Percentiles rank a stretch among this genome's conserved stretches.
phyloP scores from a whole-genome alignment of 148 eudicot species.

The Rhododendron vialii region DNA sequence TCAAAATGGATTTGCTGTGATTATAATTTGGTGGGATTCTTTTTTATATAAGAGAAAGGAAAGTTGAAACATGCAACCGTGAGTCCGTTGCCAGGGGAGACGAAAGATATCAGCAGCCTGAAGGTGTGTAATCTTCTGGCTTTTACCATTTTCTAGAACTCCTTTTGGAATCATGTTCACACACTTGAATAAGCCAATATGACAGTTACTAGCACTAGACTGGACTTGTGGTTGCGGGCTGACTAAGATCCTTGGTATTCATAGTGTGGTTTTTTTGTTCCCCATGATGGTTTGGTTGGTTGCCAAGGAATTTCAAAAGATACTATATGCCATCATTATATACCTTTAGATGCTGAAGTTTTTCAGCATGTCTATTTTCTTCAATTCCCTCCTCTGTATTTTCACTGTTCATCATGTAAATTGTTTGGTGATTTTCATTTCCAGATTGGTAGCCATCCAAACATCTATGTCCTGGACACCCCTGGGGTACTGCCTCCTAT shows the following conservation, averaged over 20 bases:
- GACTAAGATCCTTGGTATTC: neutral
- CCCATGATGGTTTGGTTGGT: neutral
- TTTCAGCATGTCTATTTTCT: neutral
- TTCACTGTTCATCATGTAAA: neutral
- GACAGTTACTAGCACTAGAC: neutral
- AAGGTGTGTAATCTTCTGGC: conserved; percentile 43
- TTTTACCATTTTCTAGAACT: neutral
- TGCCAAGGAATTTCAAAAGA: neutral
- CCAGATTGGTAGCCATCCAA: conserved; percentile 96
- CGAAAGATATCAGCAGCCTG: conserved; percentile 70
- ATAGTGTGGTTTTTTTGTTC: neutral
- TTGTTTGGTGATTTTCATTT: conserved; percentile 7
- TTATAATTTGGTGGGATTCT: neutral
- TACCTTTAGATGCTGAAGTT: neutral
- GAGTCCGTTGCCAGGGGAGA: neutral
- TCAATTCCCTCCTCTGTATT: neutral
- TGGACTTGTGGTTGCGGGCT: neutral
- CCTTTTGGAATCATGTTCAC: neutral
- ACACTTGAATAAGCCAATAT: neutral
- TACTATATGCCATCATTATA: neutral
- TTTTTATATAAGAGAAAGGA: conserved; percentile 59
- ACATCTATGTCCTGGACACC: conserved; percentile 74
- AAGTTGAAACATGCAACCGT: conserved; percentile 71
- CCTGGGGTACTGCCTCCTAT: conserved; percentile 77
- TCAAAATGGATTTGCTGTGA: neutral